Conservation (phyloP, 2,329 filamentous ascomycete genomes). For the Cryoendolithus antarcticus region DNA sequence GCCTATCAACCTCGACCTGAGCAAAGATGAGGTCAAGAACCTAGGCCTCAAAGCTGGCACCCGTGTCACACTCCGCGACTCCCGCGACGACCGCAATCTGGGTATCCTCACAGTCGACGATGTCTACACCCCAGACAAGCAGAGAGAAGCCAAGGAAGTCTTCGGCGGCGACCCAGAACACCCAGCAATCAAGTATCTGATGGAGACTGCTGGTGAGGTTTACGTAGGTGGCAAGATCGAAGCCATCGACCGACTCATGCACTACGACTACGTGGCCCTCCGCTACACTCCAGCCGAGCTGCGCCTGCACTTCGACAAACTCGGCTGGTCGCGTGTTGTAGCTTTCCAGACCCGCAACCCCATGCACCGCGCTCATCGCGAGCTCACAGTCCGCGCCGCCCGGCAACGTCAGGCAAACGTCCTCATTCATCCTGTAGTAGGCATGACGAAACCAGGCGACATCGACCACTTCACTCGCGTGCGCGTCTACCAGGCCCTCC, state of each 20-base stretch:
- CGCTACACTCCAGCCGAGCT: conserved; percentile 93
- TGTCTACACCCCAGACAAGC: conserved; percentile 88
- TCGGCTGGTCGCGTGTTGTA: conserved; percentile 94
- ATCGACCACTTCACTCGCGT: conserved; percentile 99
- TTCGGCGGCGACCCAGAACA: conserved; percentile 84
- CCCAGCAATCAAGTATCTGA: conserved; percentile 83
- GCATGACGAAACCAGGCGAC: conserved; percentile 96
- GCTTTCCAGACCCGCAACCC: conserved; percentile 99
- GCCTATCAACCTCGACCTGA: conserved; percentile 87
- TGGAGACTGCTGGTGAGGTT: conserved; percentile 67
- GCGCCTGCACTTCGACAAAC: conserved; percentile 95
- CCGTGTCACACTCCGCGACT: conserved; percentile 80
- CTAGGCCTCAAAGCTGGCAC: conserved; percentile 65
- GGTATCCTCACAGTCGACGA: conserved; percentile 94
- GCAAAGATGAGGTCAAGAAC: conserved; percentile 60
- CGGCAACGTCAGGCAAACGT: conserved; percentile 95
- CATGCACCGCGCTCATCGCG: conserved; percentile 97
- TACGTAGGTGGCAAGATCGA: conserved; percentile 95
- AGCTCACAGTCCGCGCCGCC: conserved; percentile 92
- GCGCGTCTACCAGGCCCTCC: conserved; percentile 92
- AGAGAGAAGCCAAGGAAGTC: conserved; percentile 82
- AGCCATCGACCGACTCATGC: conserved; percentile 85
- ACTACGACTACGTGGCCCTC: conserved; percentile 97
- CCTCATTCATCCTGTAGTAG: conserved; percentile 96
- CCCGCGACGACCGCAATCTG: conserved; percentile 89